Percentiles rank a stretch among this genome's conserved stretches.
Conservation (phyloP, 192 early-diverging fungal species). For the Linnemannia hyalina region DNA sequence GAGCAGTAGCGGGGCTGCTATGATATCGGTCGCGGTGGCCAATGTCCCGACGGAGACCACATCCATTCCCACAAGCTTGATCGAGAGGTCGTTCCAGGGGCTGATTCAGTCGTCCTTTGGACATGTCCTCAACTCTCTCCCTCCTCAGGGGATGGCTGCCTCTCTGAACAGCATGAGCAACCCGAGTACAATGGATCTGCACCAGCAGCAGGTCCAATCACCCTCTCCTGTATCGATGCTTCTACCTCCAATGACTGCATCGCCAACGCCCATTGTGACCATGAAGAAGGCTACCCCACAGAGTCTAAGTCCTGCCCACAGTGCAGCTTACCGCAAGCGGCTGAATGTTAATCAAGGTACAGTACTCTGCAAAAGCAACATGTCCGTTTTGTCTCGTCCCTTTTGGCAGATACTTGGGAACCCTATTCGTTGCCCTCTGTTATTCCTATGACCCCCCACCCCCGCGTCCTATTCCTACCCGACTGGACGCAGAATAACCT, state of each 20-base stretch:
- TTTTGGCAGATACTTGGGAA: not conserved
- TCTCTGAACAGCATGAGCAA: not conserved
- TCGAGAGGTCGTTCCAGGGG: not conserved
- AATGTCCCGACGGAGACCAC: not conserved
- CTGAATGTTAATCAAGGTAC: conserved; percentile 58
- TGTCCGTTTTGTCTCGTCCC: not conserved
- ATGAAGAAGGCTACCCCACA: conserved; percentile 33
- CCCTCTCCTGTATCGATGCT: not conserved
- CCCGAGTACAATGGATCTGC: not conserved
- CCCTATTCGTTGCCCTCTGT: not conserved
- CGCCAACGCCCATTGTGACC: not conserved
- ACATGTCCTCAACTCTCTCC: not conserved
- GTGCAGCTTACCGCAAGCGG: conserved; percentile 46
- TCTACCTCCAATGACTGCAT: not conserved
- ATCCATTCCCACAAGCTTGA: not conserved
- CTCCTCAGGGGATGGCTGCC: not conserved
- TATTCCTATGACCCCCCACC: not conserved
- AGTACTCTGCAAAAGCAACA: not conserved
- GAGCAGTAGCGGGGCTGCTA: not conserved
- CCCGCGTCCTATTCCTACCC: not conserved
- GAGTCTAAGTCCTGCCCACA: conserved; percentile 30
- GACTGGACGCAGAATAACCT: not conserved
- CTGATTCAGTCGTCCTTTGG: not conserved
- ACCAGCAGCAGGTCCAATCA: not conserved
- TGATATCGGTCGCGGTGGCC: not conserved